Evolutionary conservation across 1,139 yeast species (phyloP).

Genomic region (Candida freyschussii): DNA sequence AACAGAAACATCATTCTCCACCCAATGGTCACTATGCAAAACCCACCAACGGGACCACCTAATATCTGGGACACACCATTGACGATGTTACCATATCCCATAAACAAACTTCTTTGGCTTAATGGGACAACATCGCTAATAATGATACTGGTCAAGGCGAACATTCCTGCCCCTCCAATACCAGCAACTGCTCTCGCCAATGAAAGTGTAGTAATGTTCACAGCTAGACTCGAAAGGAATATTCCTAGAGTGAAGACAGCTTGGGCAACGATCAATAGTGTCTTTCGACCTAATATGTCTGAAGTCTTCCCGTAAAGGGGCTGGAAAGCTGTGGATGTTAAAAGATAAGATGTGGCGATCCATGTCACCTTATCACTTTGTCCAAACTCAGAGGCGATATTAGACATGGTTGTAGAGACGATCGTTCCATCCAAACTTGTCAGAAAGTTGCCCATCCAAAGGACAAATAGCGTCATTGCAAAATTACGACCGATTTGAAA

Average conservation of each 20-base stretch:
- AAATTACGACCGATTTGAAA: conserved; percentile 10
- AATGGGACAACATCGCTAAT: conserved; percentile 47
- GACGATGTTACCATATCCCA: conserved; percentile 56
- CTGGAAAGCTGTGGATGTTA: conserved; percentile 55
- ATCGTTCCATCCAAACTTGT: conserved; percentile 63
- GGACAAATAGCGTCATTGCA: conserved; percentile 13
- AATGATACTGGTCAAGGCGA: conserved; percentile 41
- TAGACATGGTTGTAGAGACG: conserved; percentile 58
- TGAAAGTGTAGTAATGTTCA: conserved; percentile 37
- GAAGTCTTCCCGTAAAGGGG: conserved; percentile 57
- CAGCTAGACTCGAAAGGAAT: conserved; percentile 38
- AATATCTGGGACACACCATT: conserved; percentile 64
- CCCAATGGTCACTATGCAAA: conserved; percentile 65
- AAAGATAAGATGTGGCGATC: conserved; percentile 58
- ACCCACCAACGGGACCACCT: conserved; percentile 74
- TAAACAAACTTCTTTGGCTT: conserved; percentile 43
- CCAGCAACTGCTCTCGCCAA: conserved; percentile 48
- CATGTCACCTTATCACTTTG: conserved; percentile 55
- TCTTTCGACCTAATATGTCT: conserved; percentile 49
- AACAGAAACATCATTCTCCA: conserved; percentile 67
- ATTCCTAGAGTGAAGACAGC: conserved; percentile 41
- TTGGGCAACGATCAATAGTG: conserved; percentile 39
- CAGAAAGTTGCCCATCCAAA: conserved; percentile 49
- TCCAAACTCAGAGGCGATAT: conserved; percentile 56
- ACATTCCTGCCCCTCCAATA: conserved; percentile 48